These are phyloP conservation scores for Sugiyamaella pinicola DNA, from an alignment of 1,139 yeast genomes.

Conservation along the genomic window DNA sequence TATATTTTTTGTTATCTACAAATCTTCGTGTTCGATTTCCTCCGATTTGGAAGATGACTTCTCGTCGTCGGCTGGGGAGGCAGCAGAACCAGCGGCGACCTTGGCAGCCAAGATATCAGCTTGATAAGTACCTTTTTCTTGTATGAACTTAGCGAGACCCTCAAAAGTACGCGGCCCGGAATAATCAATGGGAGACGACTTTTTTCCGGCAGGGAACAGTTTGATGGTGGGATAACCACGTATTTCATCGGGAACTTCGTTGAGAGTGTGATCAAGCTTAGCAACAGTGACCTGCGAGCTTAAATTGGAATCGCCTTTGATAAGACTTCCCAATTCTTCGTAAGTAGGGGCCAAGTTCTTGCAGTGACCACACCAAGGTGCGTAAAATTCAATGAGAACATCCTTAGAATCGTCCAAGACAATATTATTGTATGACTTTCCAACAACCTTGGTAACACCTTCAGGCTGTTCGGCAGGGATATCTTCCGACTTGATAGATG, in stretches of 20 bases:
- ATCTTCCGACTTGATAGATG: conserved; percentile 83
- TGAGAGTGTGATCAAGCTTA: conserved; percentile 83
- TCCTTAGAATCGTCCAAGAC: conserved; percentile 74
- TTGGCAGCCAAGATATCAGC: conserved; percentile 54
- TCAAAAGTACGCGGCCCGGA: conserved; percentile 76
- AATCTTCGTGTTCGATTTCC: conserved; percentile 26
- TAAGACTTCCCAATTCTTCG: conserved; percentile 80
- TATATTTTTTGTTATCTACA: conserved; percentile 18
- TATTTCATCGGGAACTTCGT: conserved; percentile 82
- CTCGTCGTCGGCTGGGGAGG: conserved; percentile 39
- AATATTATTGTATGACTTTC: conserved; percentile 74
- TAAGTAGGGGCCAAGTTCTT: conserved; percentile 90
- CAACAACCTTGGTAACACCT: conserved; percentile 79
- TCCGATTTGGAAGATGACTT: conserved; percentile 19
- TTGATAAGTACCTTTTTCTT: conserved; percentile 60
- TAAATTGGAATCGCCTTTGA: conserved; percentile 47
- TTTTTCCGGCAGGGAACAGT: conserved; percentile 89
- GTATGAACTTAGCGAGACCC: conserved; percentile 67
- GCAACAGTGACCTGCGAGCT: conserved; percentile 69
- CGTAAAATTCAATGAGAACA: conserved; percentile 90
- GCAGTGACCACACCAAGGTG: conserved; percentile 99
- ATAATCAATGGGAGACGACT: conserved; percentile 70
- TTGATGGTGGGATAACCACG: conserved; percentile 93
- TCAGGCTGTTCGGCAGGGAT: conserved; percentile 79
- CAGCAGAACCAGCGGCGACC: conserved; percentile 40